Evolutionary conservation across 1,139 yeast species (phyloP), one percentile per base, ranked within the genome.

Genomic region (Saccharomyces hybrid): DNA sequence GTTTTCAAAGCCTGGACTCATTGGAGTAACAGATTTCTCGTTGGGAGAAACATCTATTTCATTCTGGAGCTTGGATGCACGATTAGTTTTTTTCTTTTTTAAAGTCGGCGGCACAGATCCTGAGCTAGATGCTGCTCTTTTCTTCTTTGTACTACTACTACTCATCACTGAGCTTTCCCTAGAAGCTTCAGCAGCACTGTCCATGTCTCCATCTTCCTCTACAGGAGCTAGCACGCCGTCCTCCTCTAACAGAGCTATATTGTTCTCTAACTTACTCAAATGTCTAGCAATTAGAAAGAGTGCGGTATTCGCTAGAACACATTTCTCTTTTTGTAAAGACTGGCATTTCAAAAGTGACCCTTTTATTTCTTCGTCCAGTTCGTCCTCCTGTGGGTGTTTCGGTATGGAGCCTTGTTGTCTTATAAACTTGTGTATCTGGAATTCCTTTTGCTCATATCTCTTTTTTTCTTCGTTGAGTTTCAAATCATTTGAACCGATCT

Each of bases 341-440:
- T 79, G 76, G 9, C 87, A 83, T 52, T 75, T 72, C 48, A 77
- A 79, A 74, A 85, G 81, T 56, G 86, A 95, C 49, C 85, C 86
- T 50, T 81, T 79, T 5, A 93, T 86, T 64, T 85, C 85, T 44
- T 80, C 77, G 62, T 80, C 79, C 9, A 87, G 67, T 59, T 80
- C 85, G 48, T 75, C 81, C 66, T 93, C 99, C 62, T 89, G 88
- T 1, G 97, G 95, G 68, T 87, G 87, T 60, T 83, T 87, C 1
- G 85, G 79, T 49, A 86, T 71, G 0, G 96, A 85, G 0, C 98
- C 97, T 71, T 89, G 84, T 51, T 89, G 84, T 61, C 86, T 81
- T 57, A 90, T 87, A 68, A 83, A 85, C 69, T 89, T 90, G 67
- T 88, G 96, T 54, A 93, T 74, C 62, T 84, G 88, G 21, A 80